These are phyloP conservation scores for Amanita fuliginea DNA, from an alignment of 768 basidiomycete species.

Conservation along the genomic window DNA sequence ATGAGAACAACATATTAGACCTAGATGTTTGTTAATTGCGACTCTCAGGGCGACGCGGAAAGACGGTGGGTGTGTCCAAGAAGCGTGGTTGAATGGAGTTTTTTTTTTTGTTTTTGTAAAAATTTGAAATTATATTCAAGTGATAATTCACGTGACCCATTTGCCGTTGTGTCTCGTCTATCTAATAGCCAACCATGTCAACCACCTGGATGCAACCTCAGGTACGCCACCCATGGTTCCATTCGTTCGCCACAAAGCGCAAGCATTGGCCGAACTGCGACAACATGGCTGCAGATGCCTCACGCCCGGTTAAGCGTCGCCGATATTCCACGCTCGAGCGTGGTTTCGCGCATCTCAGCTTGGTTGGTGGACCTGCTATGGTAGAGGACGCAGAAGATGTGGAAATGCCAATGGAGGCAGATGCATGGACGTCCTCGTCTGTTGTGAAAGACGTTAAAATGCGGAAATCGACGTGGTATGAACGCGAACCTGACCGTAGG, in stretches of 20 bases:
- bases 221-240: conserved; percentile 35
- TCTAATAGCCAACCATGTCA: too few species aligned
- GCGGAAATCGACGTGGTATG: conserved; percentile 56
- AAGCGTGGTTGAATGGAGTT: conserved; percentile 47
- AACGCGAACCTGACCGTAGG: conserved; percentile 60
- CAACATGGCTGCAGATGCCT: neutral
- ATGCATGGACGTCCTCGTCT: conserved; percentile 5
- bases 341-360: conserved; percentile 42
- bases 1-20: conserved; percentile 5
- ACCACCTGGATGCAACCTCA: conserved; percentile 18
- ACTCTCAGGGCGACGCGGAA: conserved; percentile 74
- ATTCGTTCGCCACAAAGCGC: conserved; percentile 25
- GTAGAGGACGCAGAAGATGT: conserved; percentile 5
- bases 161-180: too few species aligned
- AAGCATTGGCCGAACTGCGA: conserved; percentile 19
- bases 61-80: conserved; percentile 95
- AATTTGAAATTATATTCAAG: neutral
- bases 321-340: conserved; percentile 40
- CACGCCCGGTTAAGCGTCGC: conserved; percentile 28
- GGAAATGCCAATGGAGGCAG: conserved; percentile 9
- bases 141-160: conserved; percentile 3
- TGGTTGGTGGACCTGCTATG: conserved; percentile 13
- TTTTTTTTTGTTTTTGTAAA: neutral
- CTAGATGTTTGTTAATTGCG: neutral
- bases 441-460: conserved; percentile 43